These are phyloP conservation scores for Suhomyces prunicola DNA, from an alignment of 805 yeast genomes.

Conservation along the genomic window DNA sequence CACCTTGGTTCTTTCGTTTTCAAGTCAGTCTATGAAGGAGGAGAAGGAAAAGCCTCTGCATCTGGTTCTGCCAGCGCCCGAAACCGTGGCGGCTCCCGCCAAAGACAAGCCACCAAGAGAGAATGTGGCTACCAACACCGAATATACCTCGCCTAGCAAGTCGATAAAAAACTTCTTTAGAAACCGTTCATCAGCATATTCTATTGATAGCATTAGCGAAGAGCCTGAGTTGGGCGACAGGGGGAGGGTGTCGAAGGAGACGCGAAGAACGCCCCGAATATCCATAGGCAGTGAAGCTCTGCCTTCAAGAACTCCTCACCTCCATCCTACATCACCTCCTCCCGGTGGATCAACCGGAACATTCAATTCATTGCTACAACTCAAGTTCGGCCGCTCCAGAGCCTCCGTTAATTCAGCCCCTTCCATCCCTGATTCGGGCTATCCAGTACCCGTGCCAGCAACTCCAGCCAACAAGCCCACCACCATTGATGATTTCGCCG, in stretches of 20 bases:
- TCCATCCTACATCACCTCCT: not conserved
- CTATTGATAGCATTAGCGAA: conserved; percentile 22
- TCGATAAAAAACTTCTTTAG: conserved; percentile 23
- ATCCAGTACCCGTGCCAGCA: not conserved
- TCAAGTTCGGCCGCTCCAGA: conserved; percentile 19
- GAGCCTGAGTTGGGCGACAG: conserved; percentile 13
- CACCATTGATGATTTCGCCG: conserved; percentile 38
- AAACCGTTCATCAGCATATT: conserved; percentile 20
- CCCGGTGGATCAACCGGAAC: conserved; percentile 1
- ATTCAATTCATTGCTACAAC: conserved; percentile 13
- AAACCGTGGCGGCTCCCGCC: not conserved
- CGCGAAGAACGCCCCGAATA: not conserved
- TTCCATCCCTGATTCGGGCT: not conserved
- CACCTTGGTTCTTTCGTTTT: conserved; percentile 3
- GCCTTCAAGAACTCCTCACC: conserved; percentile 3
- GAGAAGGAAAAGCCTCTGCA: not conserved
- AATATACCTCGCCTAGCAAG: conserved; percentile 25
- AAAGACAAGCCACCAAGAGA: not conserved
- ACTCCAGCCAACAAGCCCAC: conserved; percentile 14
- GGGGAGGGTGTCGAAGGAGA: not conserved
- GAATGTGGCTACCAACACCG: conserved; percentile 4
- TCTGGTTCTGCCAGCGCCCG: not conserved
- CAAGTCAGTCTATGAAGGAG: conserved; percentile 3
- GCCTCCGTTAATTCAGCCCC: conserved; percentile 12
- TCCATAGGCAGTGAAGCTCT: conserved; percentile 8